Evolutionary conservation across 148 eudicot genomes (phyloP), one percentile per base, ranked within the genome.

Genomic region (Fagopyrum tataricum): DNA sequence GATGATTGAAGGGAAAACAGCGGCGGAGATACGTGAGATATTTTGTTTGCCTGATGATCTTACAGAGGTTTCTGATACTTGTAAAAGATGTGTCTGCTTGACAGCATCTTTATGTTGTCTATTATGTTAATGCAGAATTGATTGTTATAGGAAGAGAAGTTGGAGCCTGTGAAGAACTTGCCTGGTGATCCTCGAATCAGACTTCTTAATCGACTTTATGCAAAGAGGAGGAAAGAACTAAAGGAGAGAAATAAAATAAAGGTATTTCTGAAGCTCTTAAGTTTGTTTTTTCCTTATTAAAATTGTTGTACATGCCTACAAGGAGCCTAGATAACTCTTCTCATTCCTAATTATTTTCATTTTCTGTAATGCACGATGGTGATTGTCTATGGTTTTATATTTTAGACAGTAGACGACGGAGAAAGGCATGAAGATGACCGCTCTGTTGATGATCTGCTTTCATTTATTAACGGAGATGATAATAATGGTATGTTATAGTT

Each of bases 11-110:
- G 93, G 93, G 59, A 90, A 84, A 80, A 81, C 90, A 71, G 90
- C 98, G 7, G 96, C 89, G 84, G 98, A 93, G 93, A 90, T 93
- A 79, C 89, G 96, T 72, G 92, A 90, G 87, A 93, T 85, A 78
- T 93, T 93, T 81, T 87, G 93, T 78, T 87, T 93, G 82, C 91
- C 92, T 81, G 98, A 93, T 80, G 98, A 93, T 87, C 93, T 93
- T 75, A 89, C 96, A 77, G 98, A 93, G 98, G 98, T 93, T 80
- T 86, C 85, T 87, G 85, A 79, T 85, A 83, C 85, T 87, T 86
- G 81, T 86, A 73, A 76, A 77, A 81, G 77, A 75, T 81, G 82
- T 83, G 82, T 80, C 85, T 79, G 82, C 77, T 86, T 84, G 83
- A 76, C 82, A 72, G 77, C 76, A 77, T 76, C 73, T 78, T 58